Evolutionary conservation across 2,329 filamentous ascomycete species (phyloP).

Genomic region (Arachnomyces sp.): DNA sequence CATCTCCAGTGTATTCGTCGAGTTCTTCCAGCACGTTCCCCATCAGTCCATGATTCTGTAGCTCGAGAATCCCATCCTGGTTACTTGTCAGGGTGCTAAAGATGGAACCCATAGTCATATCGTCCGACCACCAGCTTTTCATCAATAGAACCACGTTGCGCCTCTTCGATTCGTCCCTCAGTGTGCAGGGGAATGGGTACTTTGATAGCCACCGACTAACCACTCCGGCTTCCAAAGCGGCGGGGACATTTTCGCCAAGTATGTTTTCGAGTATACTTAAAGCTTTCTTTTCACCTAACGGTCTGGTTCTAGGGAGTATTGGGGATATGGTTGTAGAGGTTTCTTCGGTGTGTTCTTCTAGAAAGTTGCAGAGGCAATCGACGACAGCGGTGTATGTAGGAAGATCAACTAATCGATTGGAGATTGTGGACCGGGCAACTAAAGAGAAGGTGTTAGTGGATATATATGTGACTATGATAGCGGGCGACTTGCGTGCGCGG

Average conservation of each 20-base stretch:
- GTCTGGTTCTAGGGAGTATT: conserved; percentile 33
- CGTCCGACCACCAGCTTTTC: conserved; percentile 36
- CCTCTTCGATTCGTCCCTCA: conserved; percentile 41
- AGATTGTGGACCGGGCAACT: conserved; percentile 32
- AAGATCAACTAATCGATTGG: conserved; percentile 26
- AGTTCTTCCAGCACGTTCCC: conserved; percentile 32
- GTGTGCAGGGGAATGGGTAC: conserved; percentile 60
- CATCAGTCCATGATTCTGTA: conserved; percentile 37
- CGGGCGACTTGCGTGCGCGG: conserved; percentile 26
- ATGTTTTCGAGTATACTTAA: conserved; percentile 53
- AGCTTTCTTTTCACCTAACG: conserved; percentile 36
- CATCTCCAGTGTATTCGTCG: neutral
- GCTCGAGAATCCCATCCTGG: conserved; percentile 32
- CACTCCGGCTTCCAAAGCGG: conserved; percentile 55
- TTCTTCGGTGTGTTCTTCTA: conserved; percentile 31
- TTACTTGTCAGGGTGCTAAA: conserved; percentile 31
- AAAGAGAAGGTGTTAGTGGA: conserved; percentile 2
- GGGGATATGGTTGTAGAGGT: conserved; percentile 28
- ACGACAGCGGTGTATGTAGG: conserved; percentile 33
- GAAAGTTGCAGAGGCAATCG: conserved; percentile 35
- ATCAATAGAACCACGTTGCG: conserved; percentile 35
- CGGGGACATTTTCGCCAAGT: conserved; percentile 51
- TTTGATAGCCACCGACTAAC: conserved; percentile 67
- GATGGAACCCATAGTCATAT: conserved; percentile 38
- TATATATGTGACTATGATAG: neutral